Conservation (phyloP, 1,284 basidiomycete species). For the Coniferiporia sulphurascens region DNA sequence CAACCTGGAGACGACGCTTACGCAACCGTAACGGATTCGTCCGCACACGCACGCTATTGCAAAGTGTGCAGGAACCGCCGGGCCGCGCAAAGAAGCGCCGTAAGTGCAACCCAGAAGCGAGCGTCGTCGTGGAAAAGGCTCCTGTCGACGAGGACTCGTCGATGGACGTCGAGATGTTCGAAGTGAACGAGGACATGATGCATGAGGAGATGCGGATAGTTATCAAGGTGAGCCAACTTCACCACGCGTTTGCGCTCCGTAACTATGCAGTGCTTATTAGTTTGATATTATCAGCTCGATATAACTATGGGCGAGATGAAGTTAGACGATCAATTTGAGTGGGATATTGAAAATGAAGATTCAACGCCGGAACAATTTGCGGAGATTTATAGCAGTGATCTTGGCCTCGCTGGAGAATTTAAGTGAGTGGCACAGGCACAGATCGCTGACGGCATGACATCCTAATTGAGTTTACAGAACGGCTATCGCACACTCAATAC, state of each 20-base stretch:
- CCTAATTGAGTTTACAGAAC: slow-evolving; percentile 53
- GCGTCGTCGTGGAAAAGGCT: slow-evolving; percentile 25
- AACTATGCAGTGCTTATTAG: slow-evolving; percentile 6
- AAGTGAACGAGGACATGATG: slow-evolving; percentile 52
- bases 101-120: slow-evolving; percentile 29
- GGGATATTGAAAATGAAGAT: slow-evolving; percentile 82
- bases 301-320: slow-evolving; percentile 93
- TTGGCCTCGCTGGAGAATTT: slow-evolving; percentile 92
- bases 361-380: slow-evolving; percentile 93
- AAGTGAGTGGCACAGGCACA: slow-evolving; percentile 46
- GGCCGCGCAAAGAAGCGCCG: slow-evolving; percentile 31
- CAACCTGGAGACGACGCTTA: slow-evolving; percentile 57
- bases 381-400: slow-evolving; percentile 79
- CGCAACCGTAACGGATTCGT: slow-evolving; percentile 32
- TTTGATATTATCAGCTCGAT: slow-evolving; percentile 62
- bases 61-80: not conserved
- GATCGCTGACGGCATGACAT: slow-evolving; percentile 3
- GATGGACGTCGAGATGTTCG: slow-evolving; percentile 46
- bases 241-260: not conserved
- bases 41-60: slow-evolving; percentile 19
- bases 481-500: slow-evolving; percentile 91
- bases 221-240: slow-evolving; percentile 61
- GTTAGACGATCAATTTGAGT: slow-evolving; percentile 96
- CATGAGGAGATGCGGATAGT: slow-evolving; percentile 86
- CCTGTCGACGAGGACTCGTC: slow-evolving; percentile 36